Conservation (phyloP, 2,329 filamentous ascomycete species). For the Sporothrix curviconia region DNA sequence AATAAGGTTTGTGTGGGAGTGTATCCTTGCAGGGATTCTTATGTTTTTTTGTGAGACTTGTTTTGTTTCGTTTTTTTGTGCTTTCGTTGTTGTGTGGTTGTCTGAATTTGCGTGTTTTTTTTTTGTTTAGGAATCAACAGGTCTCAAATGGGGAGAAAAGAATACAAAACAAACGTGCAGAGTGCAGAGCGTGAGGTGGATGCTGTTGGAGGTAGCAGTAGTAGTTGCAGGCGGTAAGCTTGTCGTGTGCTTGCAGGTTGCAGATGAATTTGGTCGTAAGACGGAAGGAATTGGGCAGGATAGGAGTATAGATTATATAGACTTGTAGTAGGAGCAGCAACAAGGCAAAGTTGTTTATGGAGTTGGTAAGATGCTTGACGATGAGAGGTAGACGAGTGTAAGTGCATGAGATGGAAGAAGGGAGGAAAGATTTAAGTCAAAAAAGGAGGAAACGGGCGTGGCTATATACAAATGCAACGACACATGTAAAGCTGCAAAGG, state of each 20-base stretch:
- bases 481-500: not conserved
- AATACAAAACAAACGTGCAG: not conserved
- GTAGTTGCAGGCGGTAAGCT: not conserved
- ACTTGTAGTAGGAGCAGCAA: no score
- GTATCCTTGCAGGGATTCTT: not conserved
- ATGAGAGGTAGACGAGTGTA: not conserved
- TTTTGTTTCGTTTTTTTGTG: not conserved
- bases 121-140: not conserved
- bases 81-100: not conserved
- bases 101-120: not conserved
- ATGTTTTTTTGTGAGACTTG: not conserved
- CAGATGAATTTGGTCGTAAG: no score
- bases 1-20: not conserved
- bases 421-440: not conserved
- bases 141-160: not conserved
- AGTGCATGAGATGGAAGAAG: not conserved
- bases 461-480: slow-evolving; percentile 12
- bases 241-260: not conserved
- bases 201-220: slow-evolving; percentile 4
- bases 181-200: not conserved
- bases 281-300: no score
- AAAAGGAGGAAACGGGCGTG: not conserved
- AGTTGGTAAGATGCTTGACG: not conserved
- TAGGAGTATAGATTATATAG: no score
- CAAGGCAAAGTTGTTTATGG: no score